phyloP scores from a whole-genome alignment of 2,329 filamentous ascomycete genomes.

The Nectriaceae sp. region DNA sequence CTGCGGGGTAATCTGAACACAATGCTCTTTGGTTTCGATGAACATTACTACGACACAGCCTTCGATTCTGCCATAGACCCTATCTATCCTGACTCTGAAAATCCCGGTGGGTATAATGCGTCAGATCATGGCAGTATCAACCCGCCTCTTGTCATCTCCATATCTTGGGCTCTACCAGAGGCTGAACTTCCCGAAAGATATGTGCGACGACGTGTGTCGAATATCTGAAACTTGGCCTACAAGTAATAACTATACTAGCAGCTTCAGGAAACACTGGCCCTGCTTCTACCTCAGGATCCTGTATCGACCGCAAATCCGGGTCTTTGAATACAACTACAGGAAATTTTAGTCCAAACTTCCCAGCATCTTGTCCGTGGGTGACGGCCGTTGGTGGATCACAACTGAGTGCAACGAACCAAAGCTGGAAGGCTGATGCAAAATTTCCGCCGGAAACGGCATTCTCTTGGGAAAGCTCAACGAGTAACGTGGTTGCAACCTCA shows the following conservation, averaged over 20 bases:
- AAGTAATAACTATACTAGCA: background rate
- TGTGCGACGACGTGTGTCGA: background rate
- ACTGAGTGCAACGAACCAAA: background rate
- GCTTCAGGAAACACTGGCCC: background rate
- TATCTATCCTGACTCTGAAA: background rate
- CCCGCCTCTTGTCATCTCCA: background rate
- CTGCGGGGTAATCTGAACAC: background rate
- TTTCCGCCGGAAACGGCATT: background rate
- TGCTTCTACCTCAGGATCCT: background rate
- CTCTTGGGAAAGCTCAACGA: background rate
- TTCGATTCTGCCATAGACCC: background rate
- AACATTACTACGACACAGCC: background rate
- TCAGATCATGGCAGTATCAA: background rate
- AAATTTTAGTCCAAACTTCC: constrained; percentile 1
- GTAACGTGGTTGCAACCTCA: background rate
- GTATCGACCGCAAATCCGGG: background rate
- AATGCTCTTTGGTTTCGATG: background rate
- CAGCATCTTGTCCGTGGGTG: constrained; percentile 1
- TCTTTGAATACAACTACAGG: background rate
- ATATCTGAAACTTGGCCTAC: background rate
- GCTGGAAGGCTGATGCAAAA: background rate
- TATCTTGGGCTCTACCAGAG: background rate
- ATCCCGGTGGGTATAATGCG: background rate
- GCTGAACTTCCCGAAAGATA: background rate
- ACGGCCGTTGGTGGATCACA: background rate